These are phyloP conservation scores for Colletotrichum gigasporum DNA, from an alignment of 2,329 filamentous ascomycete species.

Conservation along the genomic window DNA sequence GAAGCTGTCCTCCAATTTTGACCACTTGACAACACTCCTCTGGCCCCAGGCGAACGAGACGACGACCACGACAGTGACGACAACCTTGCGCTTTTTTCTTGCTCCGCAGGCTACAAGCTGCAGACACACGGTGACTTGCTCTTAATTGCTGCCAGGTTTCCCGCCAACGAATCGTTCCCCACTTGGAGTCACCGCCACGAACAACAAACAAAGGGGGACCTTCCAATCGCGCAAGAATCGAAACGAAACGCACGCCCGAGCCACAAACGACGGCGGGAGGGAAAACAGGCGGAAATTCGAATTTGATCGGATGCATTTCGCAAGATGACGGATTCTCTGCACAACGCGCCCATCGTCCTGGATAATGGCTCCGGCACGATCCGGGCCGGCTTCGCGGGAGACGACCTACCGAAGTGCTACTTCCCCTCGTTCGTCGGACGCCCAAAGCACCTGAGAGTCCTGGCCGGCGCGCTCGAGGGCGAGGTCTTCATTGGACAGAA, in stretches of 20 bases:
- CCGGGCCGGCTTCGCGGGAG: slow-evolving; percentile 94
- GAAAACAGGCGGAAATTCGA: not conserved
- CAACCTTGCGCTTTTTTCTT: not conserved
- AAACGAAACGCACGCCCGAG: slow-evolving; percentile 6
- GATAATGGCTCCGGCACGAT: slow-evolving; percentile 99
- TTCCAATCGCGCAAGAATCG: slow-evolving; percentile 21
- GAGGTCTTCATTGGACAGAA: slow-evolving; percentile 97
- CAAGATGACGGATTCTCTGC: slow-evolving; percentile 72
- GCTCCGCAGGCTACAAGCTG: not conserved
- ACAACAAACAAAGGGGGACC: slow-evolving; percentile 29
- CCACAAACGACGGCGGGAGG: slow-evolving; percentile 11
- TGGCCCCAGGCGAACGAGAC: slow-evolving; percentile 6
- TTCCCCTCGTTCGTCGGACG: slow-evolving; percentile 97
- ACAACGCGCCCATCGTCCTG: slow-evolving; percentile 98
- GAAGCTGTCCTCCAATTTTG: slow-evolving; percentile 32
- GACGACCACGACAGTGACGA: slow-evolving; percentile 23
- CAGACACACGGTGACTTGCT: not conserved
- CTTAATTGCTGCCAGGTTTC: not conserved
- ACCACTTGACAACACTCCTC: slow-evolving; percentile 17
- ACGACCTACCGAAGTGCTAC: slow-evolving; percentile 94
- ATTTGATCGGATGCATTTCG: slow-evolving; percentile 27
- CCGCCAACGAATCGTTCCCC: slow-evolving; percentile 4
- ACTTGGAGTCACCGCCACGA: slow-evolving; percentile 29
- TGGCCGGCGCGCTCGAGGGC: slow-evolving; percentile 95
- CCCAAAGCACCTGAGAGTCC: slow-evolving; percentile 92